Percentiles rank a stretch among this genome's conserved stretches.
These are phyloP conservation scores for Xylaria longipes DNA, from an alignment of 495 filamentous ascomycete species.

Conservation along the genomic window DNA sequence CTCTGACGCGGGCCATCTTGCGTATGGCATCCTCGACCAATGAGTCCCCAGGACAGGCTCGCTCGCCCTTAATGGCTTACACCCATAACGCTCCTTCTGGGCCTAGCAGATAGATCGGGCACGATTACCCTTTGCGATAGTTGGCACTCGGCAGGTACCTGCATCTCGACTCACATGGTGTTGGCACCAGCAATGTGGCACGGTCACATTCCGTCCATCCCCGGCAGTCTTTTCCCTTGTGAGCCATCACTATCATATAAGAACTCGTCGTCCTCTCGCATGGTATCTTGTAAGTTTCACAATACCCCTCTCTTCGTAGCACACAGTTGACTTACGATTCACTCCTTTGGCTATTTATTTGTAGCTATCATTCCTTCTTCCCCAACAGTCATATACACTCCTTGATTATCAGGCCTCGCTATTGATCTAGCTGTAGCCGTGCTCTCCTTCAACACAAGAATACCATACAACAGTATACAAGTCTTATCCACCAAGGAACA, in stretches of 20 bases:
- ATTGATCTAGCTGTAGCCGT: conserved; percentile 33
- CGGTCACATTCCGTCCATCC: conserved; percentile 2
- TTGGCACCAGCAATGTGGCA: conserved; percentile 17
- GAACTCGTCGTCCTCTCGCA: conserved; percentile 9
- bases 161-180: conserved; percentile 5
- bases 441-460: conserved; percentile 30
- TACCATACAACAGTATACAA: conserved; percentile 26
- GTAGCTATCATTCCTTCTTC: conserved; percentile 39
- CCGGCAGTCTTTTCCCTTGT: background rate
- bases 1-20: conserved; percentile 12
- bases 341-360: conserved; percentile 31
- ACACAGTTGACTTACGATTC: conserved; percentile 32
- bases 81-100: background rate
- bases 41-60: background rate
- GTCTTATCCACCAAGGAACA: conserved; percentile 26
- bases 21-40: background rate
- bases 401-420: conserved; percentile 34
- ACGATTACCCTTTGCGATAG: background rate
- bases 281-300: conserved; percentile 21
- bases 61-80: conserved; percentile 9
- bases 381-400: conserved; percentile 36
- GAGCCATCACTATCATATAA: conserved; percentile 9
- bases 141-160: conserved; percentile 14
- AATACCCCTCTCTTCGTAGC: conserved; percentile 9
- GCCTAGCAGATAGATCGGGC: background rate